Evolutionary conservation across 139 green algal genomes (phyloP), one percentile per base, ranked within the genome.

Genomic region (Deuterostichococcus epilithicus): DNA sequence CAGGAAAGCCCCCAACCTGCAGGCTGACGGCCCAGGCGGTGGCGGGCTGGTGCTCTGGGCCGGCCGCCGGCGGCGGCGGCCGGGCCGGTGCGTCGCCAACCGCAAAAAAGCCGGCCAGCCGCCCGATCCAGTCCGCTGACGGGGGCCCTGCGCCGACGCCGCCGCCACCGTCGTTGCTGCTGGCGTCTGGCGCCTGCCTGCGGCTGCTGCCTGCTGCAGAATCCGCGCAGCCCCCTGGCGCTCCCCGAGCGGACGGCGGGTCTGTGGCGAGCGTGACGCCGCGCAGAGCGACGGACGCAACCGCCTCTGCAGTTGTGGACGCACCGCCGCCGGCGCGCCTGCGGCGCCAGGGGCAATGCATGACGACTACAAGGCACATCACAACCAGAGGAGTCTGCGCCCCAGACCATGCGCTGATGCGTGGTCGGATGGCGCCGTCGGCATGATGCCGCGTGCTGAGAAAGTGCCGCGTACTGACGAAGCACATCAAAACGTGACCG

Each of bases 181-280:
- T n/a, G n/a, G n/a, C n/a, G n/a, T n/a, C n/a, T n/a, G n/a, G n/a
- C n/a, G n/a, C n/a, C n/a, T n/a, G n/a, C n/a, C n/a, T n/a, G n/a
- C n/a, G 52, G 52, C 10, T 28, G 52, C 52, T 63, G 52, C 18
- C 10, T 25, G 52, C 63, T 71, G 71, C 72, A 69, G 77, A 39
- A 59, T 68, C 34, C 63, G 76, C 69, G 28, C 5, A 28, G 39
- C 13, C 39, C 63, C 65, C 78, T 37, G 71, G 71, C 45, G 65
- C 65, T 80, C 68, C 60, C 74, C n/a, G n/a, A n/a, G n/a, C n/a
- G 20, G 52, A 20, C 52, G 52, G 3, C 5, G 52, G 20, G 52
- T 63, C 52, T 5, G 52, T 63, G 52, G 52, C 52, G 18, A 63
- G 13, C 20, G 52, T 63, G 52, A 63, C 52, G 28, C 52, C 52